phyloP scores from a whole-genome alignment of 495 filamentous ascomycete species.

The Trypethelium eluteriae region DNA sequence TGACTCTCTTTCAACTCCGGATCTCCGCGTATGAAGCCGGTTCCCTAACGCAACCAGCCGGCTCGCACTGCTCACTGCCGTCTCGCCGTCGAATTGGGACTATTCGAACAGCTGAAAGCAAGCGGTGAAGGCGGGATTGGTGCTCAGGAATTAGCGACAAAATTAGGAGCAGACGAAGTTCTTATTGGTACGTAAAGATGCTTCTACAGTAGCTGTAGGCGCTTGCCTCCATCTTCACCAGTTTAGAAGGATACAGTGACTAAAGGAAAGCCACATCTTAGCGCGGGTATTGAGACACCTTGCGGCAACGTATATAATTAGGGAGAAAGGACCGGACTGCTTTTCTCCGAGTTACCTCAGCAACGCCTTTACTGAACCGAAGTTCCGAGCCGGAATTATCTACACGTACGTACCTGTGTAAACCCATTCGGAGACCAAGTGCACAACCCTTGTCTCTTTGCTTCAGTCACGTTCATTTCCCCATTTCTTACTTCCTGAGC shows the following conservation, averaged over 20 bases:
- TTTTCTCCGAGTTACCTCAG: neutral
- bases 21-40: too few species aligned
- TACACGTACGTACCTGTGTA: neutral
- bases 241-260: too few species aligned
- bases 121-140: conserved; percentile 27
- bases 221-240: too few species aligned
- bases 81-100: conserved; percentile 32
- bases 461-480: too few species aligned
- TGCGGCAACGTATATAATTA: neutral
- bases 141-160: conserved; percentile 26
- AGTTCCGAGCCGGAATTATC: neutral
- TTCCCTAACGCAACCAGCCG: conserved; percentile 25
- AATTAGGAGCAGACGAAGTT: conserved; percentile 27
- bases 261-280: neutral
- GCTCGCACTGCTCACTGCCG: conserved; percentile 37
- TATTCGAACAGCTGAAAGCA: conserved; percentile 35
- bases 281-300: neutral
- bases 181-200: conserved; percentile 19
- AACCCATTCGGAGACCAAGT: neutral
- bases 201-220: neutral
- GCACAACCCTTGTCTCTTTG: too few species aligned
- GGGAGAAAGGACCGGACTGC: neutral
- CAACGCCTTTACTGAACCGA: conserved; percentile 1
- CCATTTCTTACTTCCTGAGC: too few species aligned
- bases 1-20: too few species aligned